Percentiles rank a stretch among this genome's conserved stretches.
These are phyloP conservation scores for Nitzschia palea DNA, from an alignment of 108 stramenopile species.

Conservation along the genomic window DNA sequence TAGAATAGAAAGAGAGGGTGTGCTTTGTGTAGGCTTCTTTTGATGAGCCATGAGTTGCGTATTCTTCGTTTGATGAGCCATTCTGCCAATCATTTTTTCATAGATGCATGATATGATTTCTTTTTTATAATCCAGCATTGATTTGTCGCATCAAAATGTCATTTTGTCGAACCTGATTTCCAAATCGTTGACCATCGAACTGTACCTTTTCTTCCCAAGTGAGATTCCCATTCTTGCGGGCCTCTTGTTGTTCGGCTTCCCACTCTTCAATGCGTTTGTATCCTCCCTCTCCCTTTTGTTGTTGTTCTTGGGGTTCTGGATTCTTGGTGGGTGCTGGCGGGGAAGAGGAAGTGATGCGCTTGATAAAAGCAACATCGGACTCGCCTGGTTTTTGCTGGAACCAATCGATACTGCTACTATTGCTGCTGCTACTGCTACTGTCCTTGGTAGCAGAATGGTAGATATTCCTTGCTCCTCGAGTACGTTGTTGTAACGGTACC, in stretches of 20 bases:
- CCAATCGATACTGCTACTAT: not conserved
- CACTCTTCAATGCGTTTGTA: slow-evolving; percentile 79
- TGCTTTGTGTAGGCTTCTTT: too few species aligned
- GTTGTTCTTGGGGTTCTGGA: not conserved
- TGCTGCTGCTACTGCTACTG: not conserved
- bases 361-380: slow-evolving; percentile 28
- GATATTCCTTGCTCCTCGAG: too few species aligned
- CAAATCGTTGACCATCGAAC: slow-evolving; percentile 69
- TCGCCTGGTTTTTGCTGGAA: slow-evolving; percentile 30
- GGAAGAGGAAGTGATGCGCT: slow-evolving; percentile 19
- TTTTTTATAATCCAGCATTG: not conserved
- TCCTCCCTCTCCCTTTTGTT: slow-evolving; percentile 38
- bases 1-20: too few species aligned
- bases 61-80: too few species aligned
- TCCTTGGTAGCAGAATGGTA: too few species aligned
- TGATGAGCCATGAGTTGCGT: too few species aligned
- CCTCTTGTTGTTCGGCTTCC: slow-evolving; percentile 51
- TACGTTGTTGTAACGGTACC: too few species aligned
- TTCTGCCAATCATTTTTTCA: too few species aligned
- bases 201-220: slow-evolving; percentile 71
- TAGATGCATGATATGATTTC: too few species aligned
- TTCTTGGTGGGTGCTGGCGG: not conserved
- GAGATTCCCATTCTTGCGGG: slow-evolving; percentile 33
- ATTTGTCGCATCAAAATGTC: slow-evolving; percentile 51
- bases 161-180: slow-evolving; percentile 76